Evolutionary conservation across 768 basidiomycete species (phyloP).

Genomic region (Podaxis sp.): DNA sequence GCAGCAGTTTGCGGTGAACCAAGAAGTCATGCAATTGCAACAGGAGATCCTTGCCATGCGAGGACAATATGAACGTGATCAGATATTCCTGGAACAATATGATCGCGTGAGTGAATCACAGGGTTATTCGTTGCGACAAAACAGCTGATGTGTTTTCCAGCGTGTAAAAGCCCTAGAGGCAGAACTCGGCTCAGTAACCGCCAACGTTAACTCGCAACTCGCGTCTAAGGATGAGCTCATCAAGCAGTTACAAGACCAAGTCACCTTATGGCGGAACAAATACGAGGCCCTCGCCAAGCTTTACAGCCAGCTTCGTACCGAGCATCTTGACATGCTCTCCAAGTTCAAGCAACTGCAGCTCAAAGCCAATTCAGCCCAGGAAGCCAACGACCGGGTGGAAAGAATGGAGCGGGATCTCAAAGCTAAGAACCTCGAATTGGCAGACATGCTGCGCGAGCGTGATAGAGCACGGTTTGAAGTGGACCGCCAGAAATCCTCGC

Average conservation of each 20-base stretch:
- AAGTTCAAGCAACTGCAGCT: conserved; percentile 98
- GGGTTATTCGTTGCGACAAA: not conserved
- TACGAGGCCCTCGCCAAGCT: conserved; percentile 98
- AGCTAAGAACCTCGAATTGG: conserved; percentile 96
- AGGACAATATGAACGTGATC: conserved; percentile 97
- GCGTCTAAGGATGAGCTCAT: conserved; percentile 93
- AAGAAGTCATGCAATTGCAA: conserved; percentile 81
- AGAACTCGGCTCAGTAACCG: conserved; percentile 72
- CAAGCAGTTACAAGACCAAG: conserved; percentile 94
- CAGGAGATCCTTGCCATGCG: conserved; percentile 89
- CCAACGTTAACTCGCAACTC: conserved; percentile 84
- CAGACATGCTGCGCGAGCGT: conserved; percentile 98
- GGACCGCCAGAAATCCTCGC: conserved; percentile 88
- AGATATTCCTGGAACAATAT: conserved; percentile 96
- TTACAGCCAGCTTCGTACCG: conserved; percentile 96
- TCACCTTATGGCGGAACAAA: conserved; percentile 95
- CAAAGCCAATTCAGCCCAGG: conserved; percentile 97
- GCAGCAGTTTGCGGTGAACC: conserved; percentile 67
- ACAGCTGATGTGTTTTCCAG: conserved; percentile 35
- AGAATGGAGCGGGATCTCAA: conserved; percentile 98
- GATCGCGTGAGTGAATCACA: conserved; percentile 65
- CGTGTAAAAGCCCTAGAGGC: conserved; percentile 95
- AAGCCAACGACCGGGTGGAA: conserved; percentile 97
- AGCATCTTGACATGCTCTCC: conserved; percentile 94
- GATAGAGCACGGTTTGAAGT: conserved; percentile 95